Evolutionary conservation across 2,329 filamentous ascomycete species (phyloP).

Genomic region (Trichocomaceae sp.): DNA sequence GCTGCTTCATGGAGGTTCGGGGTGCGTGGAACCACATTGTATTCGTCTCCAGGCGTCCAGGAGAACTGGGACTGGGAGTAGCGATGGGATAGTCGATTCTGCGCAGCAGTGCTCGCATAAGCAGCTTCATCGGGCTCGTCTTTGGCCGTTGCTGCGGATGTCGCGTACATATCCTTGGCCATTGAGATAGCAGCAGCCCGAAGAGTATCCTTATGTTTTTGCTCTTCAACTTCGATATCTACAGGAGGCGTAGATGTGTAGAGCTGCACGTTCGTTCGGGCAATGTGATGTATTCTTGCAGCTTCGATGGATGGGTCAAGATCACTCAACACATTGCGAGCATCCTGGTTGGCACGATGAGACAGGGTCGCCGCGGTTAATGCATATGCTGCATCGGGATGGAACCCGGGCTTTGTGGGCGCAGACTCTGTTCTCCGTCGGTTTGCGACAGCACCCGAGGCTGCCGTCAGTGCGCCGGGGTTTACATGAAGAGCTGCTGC

Average conservation of each 20-base stretch:
- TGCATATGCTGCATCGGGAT: slow-evolving; percentile 51
- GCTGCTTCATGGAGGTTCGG: slow-evolving; percentile 71
- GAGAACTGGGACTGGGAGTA: slow-evolving; percentile 27
- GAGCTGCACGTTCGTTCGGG: slow-evolving; percentile 67
- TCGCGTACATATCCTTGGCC: slow-evolving; percentile 77
- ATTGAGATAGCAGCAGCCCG: slow-evolving; percentile 81
- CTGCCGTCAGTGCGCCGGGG: slow-evolving; percentile 65
- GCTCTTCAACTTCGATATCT: slow-evolving; percentile 65
- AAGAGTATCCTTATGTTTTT: slow-evolving; percentile 63
- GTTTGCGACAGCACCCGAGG: slow-evolving; percentile 65
- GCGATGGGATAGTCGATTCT: slow-evolving; percentile 29
- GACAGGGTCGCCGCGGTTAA: slow-evolving; percentile 67
- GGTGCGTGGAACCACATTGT: slow-evolving; percentile 18
- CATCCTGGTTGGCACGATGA: slow-evolving; percentile 41
- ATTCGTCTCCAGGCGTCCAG: slow-evolving; percentile 21
- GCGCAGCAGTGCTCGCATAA: slow-evolving; percentile 24
- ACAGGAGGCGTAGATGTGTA: slow-evolving; percentile 71
- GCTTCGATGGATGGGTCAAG: slow-evolving; percentile 42
- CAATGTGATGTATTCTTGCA: slow-evolving; percentile 58
- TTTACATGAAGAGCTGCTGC: slow-evolving; percentile 43
- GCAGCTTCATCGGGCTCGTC: slow-evolving; percentile 13
- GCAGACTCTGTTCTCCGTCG: slow-evolving; percentile 61
- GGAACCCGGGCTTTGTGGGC: slow-evolving; percentile 38
- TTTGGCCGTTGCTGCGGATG: slow-evolving; percentile 41
- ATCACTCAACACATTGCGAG: slow-evolving; percentile 42